phyloP scores from a whole-genome alignment of 2,329 filamentous ascomycete species.

The Dothideomycetes sp. region DNA sequence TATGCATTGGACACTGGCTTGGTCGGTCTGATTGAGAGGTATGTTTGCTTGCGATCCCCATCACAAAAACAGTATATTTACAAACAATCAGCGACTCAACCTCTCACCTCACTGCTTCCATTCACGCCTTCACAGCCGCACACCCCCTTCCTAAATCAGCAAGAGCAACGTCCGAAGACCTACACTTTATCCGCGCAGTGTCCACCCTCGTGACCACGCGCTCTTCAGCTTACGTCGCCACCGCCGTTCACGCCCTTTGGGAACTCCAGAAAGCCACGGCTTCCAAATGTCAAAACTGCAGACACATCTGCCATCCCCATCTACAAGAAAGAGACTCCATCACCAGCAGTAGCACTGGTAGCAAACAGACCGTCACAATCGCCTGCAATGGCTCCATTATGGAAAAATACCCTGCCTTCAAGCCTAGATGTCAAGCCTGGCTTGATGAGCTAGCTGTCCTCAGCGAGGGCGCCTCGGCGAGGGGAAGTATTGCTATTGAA shows the following conservation, averaged over 20 bases:
- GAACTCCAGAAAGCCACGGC: constrained; percentile 30
- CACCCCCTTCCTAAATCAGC: constrained; percentile 31
- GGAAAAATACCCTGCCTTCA: constrained; percentile 64
- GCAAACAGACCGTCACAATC: constrained; percentile 24
- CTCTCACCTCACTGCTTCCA: constrained; percentile 27
- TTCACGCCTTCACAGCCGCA: constrained; percentile 36
- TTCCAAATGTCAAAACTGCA: too few relatives aligned
- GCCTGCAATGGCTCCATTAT: constrained; percentile 72
- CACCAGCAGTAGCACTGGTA: not conserved
- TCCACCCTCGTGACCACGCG: constrained; percentile 45
- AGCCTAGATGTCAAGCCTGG: constrained; percentile 49
- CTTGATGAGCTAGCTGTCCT: constrained; percentile 45
- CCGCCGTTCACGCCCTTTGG: constrained; percentile 53
- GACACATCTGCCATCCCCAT: too few relatives aligned
- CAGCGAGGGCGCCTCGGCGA: too few relatives aligned
- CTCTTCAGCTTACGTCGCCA: constrained; percentile 51
- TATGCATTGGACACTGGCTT: constrained; percentile 51
- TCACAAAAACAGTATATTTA: not conserved
- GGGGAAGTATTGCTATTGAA: constrained; percentile 53
- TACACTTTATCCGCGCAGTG: constrained; percentile 43
- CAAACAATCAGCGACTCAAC: constrained; percentile 28
- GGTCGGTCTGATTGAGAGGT: constrained; percentile 45
- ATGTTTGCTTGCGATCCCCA: constrained; percentile 5
- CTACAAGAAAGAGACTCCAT: too few relatives aligned
- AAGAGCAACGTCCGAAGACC: constrained; percentile 33